Conservation (phyloP, 2,329 filamentous ascomycete genomes). For the Botrytis tulipae region DNA sequence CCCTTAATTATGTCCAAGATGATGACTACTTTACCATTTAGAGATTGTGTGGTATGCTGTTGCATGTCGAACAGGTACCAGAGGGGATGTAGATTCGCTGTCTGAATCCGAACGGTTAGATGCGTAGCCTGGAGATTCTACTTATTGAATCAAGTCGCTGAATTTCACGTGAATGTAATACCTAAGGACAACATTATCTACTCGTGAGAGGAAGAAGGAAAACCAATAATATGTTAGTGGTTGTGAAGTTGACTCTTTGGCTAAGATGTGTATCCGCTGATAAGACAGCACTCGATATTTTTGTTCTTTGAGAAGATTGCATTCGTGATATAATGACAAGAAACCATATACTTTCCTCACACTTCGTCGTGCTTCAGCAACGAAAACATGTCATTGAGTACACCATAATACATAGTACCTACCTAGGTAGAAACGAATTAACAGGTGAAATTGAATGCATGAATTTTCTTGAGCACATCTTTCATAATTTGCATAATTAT, state of each 20-base stretch:
- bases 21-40: rapidly evolving
- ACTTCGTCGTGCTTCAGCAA: not conserved
- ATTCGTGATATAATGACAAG: not conserved
- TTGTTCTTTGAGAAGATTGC: not conserved
- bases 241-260: not conserved
- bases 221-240: not conserved
- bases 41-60: not conserved
- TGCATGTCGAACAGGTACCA: not conserved
- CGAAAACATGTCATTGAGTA: not conserved
- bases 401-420: not conserved
- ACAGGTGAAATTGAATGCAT: not conserved
- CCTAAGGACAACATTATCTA: too few species aligned
- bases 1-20: not conserved
- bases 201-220: not conserved
- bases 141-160: not conserved
- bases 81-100: not conserved
- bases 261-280: not conserved
- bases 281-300: not conserved
- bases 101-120: not conserved
- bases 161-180: not conserved
- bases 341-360: not conserved
- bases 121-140: not conserved
- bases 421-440: not conserved
- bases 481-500: constrained; percentile 6
- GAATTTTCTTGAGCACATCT: not conserved